Percentiles rank a stretch among this genome's conserved stretches.
Conservation (phyloP, 805 yeast genomes). For the Lachancea lanzarotensis region DNA sequence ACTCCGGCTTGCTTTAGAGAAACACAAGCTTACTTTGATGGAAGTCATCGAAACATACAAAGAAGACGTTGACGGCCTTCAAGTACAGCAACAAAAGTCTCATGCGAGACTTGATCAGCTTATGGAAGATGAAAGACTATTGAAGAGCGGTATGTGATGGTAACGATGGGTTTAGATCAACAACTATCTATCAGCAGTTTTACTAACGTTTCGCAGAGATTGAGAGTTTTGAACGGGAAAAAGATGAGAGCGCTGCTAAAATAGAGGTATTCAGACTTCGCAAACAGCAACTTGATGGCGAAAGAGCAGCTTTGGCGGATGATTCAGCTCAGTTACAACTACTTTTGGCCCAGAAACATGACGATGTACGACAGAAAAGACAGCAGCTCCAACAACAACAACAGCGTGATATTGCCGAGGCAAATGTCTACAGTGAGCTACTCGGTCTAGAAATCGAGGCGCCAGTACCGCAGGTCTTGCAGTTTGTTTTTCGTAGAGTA, state of each 20-base stretch:
- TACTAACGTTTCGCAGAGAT: constrained; percentile 16
- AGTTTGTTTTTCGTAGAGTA: constrained; percentile 40
- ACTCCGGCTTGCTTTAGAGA: constrained; percentile 26
- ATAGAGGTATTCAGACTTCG: constrained; percentile 34
- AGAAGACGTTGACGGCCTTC: constrained; percentile 4
- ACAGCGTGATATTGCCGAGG: constrained; percentile 45
- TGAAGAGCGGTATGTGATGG: constrained; percentile 5
- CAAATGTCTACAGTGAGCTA: constrained; percentile 44
- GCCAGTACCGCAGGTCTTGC: constrained; percentile 39
- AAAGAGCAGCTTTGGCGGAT: constrained; percentile 23
- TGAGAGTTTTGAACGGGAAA: constrained; percentile 18
- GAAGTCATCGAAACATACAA: constrained; percentile 3
- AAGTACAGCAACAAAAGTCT: constrained; percentile 14
- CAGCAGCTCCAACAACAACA: constrained; percentile 39
- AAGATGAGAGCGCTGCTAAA: constrained; percentile 32
- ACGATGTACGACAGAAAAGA: constrained; percentile 31
- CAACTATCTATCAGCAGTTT: not conserved
- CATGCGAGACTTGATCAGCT: not conserved
- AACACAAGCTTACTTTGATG: constrained; percentile 2
- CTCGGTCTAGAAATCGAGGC: constrained; percentile 53
- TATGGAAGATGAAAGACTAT: not conserved
- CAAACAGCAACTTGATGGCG: constrained; percentile 32
- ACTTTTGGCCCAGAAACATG: constrained; percentile 29
- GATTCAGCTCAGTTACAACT: constrained; percentile 32
- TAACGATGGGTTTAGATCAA: not conserved